phyloP scores from a whole-genome alignment of 768 basidiomycete species.

The Leucosporidium yakuticum region DNA sequence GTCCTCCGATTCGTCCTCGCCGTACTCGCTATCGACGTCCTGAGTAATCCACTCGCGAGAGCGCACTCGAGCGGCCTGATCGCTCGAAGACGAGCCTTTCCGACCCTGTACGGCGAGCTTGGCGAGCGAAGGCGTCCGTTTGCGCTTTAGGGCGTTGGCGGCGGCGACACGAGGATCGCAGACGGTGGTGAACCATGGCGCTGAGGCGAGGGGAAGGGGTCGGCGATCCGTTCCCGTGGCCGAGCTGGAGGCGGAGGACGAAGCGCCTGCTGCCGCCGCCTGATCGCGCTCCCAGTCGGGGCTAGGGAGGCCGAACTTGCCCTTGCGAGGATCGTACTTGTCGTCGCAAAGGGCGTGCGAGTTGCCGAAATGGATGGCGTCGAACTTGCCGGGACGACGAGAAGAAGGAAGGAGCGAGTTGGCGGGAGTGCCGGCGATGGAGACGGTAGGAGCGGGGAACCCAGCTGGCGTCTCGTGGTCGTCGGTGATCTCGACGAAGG shows the following conservation, averaged over 20 bases:
- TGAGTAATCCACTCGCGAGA: conserved; percentile 4
- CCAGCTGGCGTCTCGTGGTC: background rate
- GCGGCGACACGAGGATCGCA: conserved; percentile 22
- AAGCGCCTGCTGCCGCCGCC: no score
- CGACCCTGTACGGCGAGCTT: background rate
- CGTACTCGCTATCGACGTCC: background rate
- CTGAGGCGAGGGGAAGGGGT: background rate
- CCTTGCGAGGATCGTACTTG: conserved; percentile 20
- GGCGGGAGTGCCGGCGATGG: background rate
- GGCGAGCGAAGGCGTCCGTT: background rate
- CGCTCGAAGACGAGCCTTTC: background rate
- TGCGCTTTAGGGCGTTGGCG: conserved; percentile 6
- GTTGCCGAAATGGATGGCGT: conserved; percentile 10
- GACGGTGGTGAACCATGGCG: conserved; percentile 19
- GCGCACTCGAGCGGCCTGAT: background rate
- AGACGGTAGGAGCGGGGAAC: background rate
- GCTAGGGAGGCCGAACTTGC: conserved; percentile 32
- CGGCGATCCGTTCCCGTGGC: no score
- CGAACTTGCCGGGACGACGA: conserved; percentile 8
- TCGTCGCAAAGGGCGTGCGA: background rate
- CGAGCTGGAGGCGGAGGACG: background rate
- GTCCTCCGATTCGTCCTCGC: conserved; percentile 6
- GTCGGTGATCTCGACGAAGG: conserved; percentile 8
- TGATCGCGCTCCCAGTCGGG: conserved; percentile 22
- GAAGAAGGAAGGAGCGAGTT: background rate